Evolutionary conservation across 345 rosid genomes (phyloP), one percentile per base, ranked within the genome.

Genomic region (Lagerstroemia speciosa): DNA sequence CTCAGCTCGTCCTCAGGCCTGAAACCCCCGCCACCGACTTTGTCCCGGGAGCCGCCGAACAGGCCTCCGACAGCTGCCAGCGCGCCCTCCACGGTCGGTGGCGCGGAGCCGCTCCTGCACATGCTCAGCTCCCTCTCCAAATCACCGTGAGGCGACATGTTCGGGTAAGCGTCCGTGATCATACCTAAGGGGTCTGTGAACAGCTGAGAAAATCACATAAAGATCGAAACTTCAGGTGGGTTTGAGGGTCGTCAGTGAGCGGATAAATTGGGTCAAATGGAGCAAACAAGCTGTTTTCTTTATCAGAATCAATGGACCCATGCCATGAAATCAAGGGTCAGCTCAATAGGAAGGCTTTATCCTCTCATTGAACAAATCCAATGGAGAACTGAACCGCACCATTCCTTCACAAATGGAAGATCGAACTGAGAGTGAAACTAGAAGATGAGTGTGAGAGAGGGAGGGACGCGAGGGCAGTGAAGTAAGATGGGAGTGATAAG

Each of bases 21-120:
- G 41, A 84, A 79, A 26, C 78, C 90, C 64, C 76, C 71, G 24
- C 70, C 75, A 48, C 64, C 67, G 33, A 33, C 74, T 29, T 79
- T 77, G 33, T 70, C 66, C 66, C 72, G 78, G 45, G 71, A 46
- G 70, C 74, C 82, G 67, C 74, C 82, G 66, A 86, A 81, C 66
- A 90, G 53, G 8, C 93, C 93, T 66, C 92, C 97, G 33, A 83
- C 78, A 6, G 98, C 88, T 73, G 57, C 81, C 65, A 85, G 68
- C 38, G 98, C 83, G 27, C 98, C 98, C 68, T 93, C 97, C 22
- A 93, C 90, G 1, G 96, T 88, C 19, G 98, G 98, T 0, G 98
- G 98, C 17, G 98, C 97, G 20, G 98, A 93, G 73, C 97, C 98
- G 76, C 97, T 90, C 75, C 98, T 70, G 72, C 77, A 86, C 66